Evolutionary conservation across 164 flowering plant genomes (phyloP), one percentile per base, ranked within the genome.

Genomic region (Echeveria elegans): DNA sequence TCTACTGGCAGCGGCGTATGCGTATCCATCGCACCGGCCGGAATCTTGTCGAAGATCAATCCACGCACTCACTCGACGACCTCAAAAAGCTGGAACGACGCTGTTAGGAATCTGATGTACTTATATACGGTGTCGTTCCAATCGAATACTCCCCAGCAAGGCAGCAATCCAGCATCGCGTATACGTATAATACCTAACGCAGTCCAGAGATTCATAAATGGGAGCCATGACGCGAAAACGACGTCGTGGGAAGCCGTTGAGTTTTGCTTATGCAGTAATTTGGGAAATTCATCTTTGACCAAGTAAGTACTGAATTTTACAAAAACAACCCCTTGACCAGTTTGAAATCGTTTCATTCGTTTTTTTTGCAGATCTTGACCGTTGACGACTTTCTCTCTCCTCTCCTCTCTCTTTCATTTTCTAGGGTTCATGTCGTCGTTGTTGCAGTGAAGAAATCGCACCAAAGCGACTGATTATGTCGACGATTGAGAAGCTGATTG

Each of bases 401-500:
- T 45, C n/a, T 45, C 18, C 50, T 15, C 0, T 45, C 4, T 19
- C 50, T n/a, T n/a, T n/a, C n/a, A n/a, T n/a, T n/a, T 9, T 23
- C 26, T 52, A 52, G 29, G 56, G 60, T 24, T 48, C 26, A 52
- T 52, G 58, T 8, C 31, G 60, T 24, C 23, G 14, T 5, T 50
- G 56, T 24, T 8, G 31, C 14, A 18, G 60, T 53, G 60, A 53
- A 61, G 64, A 61, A 36, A 34, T 29, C 7, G 37, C 3, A 34
- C 37, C 7, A 34, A 34, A 34, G 7, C 37, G 65, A n/a, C n/a
- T 26, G 15, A 72, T 53, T 66, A 85, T 79, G 96, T 28, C 88
- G 78, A 80, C 82, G 31, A 64, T 78, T 10, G 98, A 94, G 83
- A 85, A 80, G 79, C 79, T 91, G 31, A 73, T 91, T 50, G 77